A percentile compares a stretch with the other conserved stretches of the same genome.
Conservation (phyloP, 1,284 basidiomycete genomes). For the Mycosarcoma maydis region DNA sequence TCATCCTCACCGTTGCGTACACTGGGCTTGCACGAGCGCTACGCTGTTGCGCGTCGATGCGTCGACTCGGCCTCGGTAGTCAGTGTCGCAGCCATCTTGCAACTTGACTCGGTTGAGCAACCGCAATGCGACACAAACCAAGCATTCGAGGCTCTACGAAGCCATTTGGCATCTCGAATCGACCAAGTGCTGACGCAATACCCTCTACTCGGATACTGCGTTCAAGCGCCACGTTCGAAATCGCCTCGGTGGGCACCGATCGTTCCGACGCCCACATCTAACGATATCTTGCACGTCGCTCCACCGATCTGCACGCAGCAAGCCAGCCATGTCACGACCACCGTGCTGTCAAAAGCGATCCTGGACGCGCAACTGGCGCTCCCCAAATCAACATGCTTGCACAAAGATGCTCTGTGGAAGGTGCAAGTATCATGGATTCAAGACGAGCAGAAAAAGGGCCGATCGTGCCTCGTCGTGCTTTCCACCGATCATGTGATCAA, state of each 20-base stretch:
- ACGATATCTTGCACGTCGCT: conserved; percentile 14
- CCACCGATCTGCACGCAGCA: not conserved
- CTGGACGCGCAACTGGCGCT: conserved; percentile 3
- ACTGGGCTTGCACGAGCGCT: conserved; percentile 31
- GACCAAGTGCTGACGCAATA: conserved; percentile 3
- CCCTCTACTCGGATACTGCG: conserved; percentile 19
- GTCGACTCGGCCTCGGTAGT: conserved; percentile 20
- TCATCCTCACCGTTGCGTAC: conserved; percentile 3
- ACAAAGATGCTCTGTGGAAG: conserved; percentile 20
- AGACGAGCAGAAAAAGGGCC: not conserved
- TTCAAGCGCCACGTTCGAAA: conserved; percentile 7
- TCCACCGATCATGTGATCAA: conserved; percentile 35
- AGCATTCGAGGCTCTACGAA: conserved; percentile 1
- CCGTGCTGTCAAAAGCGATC: conserved; percentile 1
- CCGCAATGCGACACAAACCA: too few species aligned
- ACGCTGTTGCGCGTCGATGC: conserved; percentile 16
- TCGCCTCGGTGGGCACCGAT: conserved; percentile 12
- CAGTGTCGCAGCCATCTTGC: conserved; percentile 17
- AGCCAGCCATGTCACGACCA: not conserved
- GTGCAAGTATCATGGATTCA: conserved; percentile 3
- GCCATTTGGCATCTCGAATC: conserved; percentile 10
- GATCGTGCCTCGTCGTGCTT: conserved; percentile 9
- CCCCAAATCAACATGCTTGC: not conserved
- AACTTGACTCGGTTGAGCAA: not conserved
- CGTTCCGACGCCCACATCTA: conserved; percentile 4